Conservation (phyloP, 2,329 filamentous ascomycete genomes). For the Colletotrichum caudatum region DNA sequence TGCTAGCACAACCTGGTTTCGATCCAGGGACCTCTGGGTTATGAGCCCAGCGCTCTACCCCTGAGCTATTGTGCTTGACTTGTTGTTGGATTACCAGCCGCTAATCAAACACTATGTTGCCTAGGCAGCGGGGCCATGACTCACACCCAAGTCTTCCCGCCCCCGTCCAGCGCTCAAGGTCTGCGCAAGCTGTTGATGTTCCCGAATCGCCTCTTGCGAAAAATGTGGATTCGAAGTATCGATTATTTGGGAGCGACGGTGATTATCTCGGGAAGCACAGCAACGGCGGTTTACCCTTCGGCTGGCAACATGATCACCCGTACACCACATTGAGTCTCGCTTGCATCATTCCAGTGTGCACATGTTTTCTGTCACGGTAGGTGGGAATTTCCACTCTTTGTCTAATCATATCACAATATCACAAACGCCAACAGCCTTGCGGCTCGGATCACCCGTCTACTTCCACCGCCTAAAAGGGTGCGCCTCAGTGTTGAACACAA, state of each 20-base stretch:
- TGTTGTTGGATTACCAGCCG: rapidly evolving
- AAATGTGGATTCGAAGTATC: neutral
- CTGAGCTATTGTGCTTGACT: constrained; percentile 24
- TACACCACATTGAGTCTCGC: neutral
- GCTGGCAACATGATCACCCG: neutral
- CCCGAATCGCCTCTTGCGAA: neutral
- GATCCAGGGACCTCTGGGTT: constrained; percentile 42
- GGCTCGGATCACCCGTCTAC: neutral
- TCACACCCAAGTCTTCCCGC: neutral
- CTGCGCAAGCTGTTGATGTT: neutral
- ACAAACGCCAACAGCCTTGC: neutral
- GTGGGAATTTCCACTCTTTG: neutral
- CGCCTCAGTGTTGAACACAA: constrained; percentile 59
- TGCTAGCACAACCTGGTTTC: constrained; percentile 37
- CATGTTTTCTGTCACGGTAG: neutral
- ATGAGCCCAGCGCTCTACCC: constrained; percentile 41
- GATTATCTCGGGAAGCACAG: neutral
- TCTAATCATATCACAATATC: neutral
- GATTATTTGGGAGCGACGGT: neutral
- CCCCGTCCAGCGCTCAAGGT: neutral
- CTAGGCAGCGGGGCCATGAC: neutral
- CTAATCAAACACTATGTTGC: rapidly evolving
- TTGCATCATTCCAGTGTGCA: neutral
- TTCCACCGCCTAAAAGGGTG: constrained; percentile 46
- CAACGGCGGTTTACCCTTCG: neutral